phyloP scores from a whole-genome alignment of 257 asterid genomes.

The Nicotiana otophora region DNA sequence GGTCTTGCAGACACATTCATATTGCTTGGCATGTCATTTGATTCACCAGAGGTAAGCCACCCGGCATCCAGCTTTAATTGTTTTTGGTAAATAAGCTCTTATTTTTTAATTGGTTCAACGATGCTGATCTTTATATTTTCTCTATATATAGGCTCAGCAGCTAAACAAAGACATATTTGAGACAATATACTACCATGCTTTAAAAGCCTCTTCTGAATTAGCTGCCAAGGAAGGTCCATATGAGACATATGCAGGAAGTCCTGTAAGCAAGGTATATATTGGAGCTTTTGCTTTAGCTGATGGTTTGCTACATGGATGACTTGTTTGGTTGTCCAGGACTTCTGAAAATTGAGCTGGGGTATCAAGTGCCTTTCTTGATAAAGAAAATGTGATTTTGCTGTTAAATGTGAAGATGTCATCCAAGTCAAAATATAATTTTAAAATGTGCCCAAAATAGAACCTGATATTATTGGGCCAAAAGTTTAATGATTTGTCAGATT shows the following conservation, averaged over 20 bases:
- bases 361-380: background rate
- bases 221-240: conserved; percentile 73
- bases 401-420: background rate
- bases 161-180: conserved; percentile 91
- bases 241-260: conserved; percentile 77
- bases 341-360: background rate
- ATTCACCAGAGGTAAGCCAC: conserved; percentile 77
- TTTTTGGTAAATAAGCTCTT: background rate
- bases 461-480: background rate
- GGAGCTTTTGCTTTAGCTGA: background rate
- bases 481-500: background rate
- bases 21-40: conserved; percentile 97
- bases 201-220: conserved; percentile 77
- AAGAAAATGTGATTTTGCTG: background rate
- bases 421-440: background rate
- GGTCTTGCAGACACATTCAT: conserved; percentile 96
- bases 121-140: background rate
- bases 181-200: conserved; percentile 85
- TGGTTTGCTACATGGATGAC: background rate
- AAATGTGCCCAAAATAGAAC: background rate
- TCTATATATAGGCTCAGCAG: conserved; percentile 69
- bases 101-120: background rate
- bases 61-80: background rate
- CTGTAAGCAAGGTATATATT: conserved; percentile 73
- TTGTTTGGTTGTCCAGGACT: background rate